Base-by-base conservation (phyloP, 2,329 filamentous ascomycete species). In the Cordyceps cateniannulata region DNA sequence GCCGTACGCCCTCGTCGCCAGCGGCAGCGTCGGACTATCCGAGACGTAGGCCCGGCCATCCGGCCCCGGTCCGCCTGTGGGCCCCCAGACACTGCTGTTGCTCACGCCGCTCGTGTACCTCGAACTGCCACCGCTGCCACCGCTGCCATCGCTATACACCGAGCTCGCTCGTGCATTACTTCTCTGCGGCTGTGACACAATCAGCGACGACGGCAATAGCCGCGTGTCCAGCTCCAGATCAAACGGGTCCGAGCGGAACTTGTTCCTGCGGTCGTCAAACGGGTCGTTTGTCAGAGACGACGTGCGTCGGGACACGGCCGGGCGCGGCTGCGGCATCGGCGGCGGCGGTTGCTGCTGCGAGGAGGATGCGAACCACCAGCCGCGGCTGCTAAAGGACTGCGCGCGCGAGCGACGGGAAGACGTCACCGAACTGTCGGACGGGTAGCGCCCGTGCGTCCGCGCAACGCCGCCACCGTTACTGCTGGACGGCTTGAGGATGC, bases 211-310 rank as follows among this genome's bases (percentile, higher is more conserved):
- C 5, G 67, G 64, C 42, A 62, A 45, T 10, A 65, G 25, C 8
- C 63, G 65, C 40, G 63, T 63, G 56, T 71, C 69, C 14, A 74
- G 64, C 68, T 87, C 85, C n/a, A 87, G 75, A 65, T 88, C 85
- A 66, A 87, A 87, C 1, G 84, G 85, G 64, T 87, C 84, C 1
- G 84, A 86, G 49, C 84, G 81, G 69, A 85, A 84, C 67, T 83
- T 84, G 66, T 80, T 81, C 60, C 80, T 78, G 18, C 75, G 72
- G 6, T 73, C 77, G 49, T 75, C 76, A 49, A 79, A 75, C n/a
- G 76, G 78, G 38, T 72, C 71, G n/a, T 71, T 67, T 44, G 76
- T 81, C 48, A 67, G 67, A 20, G 68, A 58, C 0, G 73, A 74
- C 6, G 40, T 42, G 9, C 55, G 54, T 3, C 60, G 45, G 10